Evolutionary conservation across 352 stramenopile species (phyloP).

Genomic region (Pythium phragmitis): DNA sequence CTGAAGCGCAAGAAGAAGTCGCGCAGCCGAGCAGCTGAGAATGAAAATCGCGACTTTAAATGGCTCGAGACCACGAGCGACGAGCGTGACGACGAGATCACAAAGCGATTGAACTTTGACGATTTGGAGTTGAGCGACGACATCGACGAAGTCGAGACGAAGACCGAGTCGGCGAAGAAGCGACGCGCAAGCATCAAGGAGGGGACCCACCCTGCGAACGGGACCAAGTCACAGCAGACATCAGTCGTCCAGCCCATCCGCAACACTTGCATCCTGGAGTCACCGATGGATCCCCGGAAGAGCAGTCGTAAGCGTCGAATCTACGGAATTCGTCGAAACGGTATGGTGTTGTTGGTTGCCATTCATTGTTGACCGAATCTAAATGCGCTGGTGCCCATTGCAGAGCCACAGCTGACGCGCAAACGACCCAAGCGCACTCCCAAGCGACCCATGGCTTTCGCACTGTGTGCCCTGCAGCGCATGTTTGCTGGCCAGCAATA

Average conservation of each 20-base stretch:
- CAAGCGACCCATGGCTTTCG: slow-evolving; percentile 8
- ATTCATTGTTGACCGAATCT: neutral
- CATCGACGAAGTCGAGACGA: neutral
- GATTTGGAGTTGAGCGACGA: slow-evolving; percentile 13
- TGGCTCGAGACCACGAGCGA: slow-evolving; percentile 5
- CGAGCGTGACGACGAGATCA: slow-evolving; percentile 10
- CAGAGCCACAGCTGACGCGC: slow-evolving; percentile 5
- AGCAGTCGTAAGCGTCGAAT: slow-evolving; percentile 6
- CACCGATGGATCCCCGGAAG: slow-evolving; percentile 13
- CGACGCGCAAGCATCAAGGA: neutral
- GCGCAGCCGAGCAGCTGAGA: neutral
- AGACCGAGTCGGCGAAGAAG: slow-evolving; percentile 7
- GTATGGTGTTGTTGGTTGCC: neutral
- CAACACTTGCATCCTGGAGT: slow-evolving; percentile 31
- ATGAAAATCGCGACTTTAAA: neutral
- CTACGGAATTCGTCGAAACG: slow-evolving; percentile 15
- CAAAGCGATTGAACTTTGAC: slow-evolving; percentile 20
- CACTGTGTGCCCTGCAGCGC: slow-evolving; percentile 38
- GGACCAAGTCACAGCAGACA: neutral
- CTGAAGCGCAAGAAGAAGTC: slow-evolving; percentile 23
- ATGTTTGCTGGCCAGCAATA: slow-evolving; percentile 40
- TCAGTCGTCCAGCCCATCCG: slow-evolving; percentile 3
- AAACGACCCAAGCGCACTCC: slow-evolving; percentile 19
- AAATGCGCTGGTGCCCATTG: neutral
- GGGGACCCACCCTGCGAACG: too few relatives aligned